phyloP scores from a whole-genome alignment of 2,329 filamentous ascomycete species.

The Penicillium palitans region DNA sequence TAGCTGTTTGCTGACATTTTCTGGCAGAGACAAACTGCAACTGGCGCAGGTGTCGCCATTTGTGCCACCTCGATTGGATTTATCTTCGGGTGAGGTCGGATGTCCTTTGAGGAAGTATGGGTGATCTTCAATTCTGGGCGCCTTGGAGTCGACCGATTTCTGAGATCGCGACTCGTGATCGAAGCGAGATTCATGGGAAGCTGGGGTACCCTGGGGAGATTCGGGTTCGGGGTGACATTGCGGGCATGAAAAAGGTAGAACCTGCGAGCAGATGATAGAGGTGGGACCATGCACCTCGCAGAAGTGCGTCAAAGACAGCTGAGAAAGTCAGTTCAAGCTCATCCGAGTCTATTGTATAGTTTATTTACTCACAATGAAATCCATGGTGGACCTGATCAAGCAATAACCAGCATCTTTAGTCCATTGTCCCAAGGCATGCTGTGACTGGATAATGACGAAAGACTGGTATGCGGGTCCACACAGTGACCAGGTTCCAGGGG shows the following conservation, averaged over 20 bases:
- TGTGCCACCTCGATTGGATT: slow-evolving; percentile 42
- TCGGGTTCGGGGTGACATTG: slow-evolving; percentile 51
- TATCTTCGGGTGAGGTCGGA: slow-evolving; percentile 46
- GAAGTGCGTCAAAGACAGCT: slow-evolving; percentile 64
- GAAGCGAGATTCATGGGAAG: slow-evolving; percentile 25
- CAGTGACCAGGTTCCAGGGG: slow-evolving; percentile 19
- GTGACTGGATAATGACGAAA: slow-evolving; percentile 22
- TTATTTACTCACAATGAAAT: slow-evolving; percentile 46
- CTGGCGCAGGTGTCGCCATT: slow-evolving; percentile 59
- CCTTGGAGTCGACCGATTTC: slow-evolving; percentile 21
- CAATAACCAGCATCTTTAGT: slow-evolving; percentile 27
- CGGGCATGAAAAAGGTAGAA: slow-evolving; percentile 55
- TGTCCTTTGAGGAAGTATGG: slow-evolving; percentile 52
- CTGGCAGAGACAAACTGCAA: slow-evolving; percentile 57
- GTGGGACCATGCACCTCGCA: slow-evolving; percentile 64
- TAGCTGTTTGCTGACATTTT: slow-evolving; percentile 54
- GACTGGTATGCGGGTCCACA: slow-evolving; percentile 24
- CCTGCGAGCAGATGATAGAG: slow-evolving; percentile 62
- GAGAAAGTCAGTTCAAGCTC: slow-evolving; percentile 10
- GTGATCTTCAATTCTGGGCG: slow-evolving; percentile 49
- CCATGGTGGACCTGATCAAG: slow-evolving; percentile 34
- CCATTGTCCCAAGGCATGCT: slow-evolving; percentile 37
- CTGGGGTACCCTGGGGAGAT: slow-evolving; percentile 37
- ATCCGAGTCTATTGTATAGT: not conserved
- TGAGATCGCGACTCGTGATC: slow-evolving; percentile 16